Base-by-base conservation (phyloP, 2,329 filamentous ascomycete species). In the Claviceps sp. region DNA sequence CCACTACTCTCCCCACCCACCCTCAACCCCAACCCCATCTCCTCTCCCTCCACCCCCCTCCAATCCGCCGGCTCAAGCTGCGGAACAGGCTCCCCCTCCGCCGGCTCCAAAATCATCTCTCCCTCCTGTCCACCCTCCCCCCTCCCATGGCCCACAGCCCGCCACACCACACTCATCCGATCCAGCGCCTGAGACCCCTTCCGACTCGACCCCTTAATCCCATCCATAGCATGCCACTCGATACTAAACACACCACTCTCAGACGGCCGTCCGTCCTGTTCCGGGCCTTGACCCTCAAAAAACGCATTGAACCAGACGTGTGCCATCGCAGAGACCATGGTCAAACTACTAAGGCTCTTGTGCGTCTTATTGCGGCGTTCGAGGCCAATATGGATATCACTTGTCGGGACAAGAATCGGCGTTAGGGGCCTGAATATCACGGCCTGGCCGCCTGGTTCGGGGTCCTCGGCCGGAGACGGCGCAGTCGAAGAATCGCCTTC, bases 301-400 rank as follows among this genome's bases (percentile, higher is more conserved):
- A 83, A 97, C 1, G 83, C 75, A 62, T 98, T 98, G 73, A 96
- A 95, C 93, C 93, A 98, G 16, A 95, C 87, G 61, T 97, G 91
- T 0, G 90, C 90, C 9, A 97, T 83, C 0, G 90, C 83, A 0
- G 91, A 95, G 3, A 96, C 88, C 82, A 97, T 88, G 0, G 88
- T 89, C 58, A 88, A 79, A 14, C 88, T 85, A 66, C 88, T 85
- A 66, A 93, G 84, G 9, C 79, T 80, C 60, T 86, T 86, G 4
- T 79, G 78, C 1, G 86, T 82, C 61, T 84, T 86, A 67, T 89
- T 95, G 38, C 90, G 82, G 7, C 88, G 80, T 68, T 97, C 90
- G 23, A 96, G 81, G 48, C 89, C 83, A 57, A 97, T 86, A 64
- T 95, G 95, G 58, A 97, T 77, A 62, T 97, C 93, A 64, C 85